These are phyloP conservation scores for Populus alba DNA, from an alignment of 345 rosid genomes.

Conservation along the genomic window DNA sequence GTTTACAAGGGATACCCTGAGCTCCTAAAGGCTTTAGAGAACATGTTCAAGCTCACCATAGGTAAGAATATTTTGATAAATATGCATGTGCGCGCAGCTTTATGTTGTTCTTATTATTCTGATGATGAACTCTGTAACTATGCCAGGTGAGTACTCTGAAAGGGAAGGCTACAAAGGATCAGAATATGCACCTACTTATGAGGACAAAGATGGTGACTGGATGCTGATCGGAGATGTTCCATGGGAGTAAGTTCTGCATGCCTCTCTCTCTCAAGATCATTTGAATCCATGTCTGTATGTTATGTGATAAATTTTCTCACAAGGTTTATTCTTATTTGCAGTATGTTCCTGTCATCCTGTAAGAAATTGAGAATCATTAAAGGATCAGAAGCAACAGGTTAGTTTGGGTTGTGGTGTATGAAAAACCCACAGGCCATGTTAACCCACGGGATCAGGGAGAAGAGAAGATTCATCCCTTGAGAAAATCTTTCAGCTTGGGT, in stretches of 20 bases:
- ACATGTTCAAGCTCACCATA: constrained; percentile 19
- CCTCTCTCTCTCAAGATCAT: too few species aligned
- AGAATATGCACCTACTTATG: constrained; percentile 22
- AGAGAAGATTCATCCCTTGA: background rate
- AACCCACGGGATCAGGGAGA: constrained; percentile 10
- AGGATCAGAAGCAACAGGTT: constrained; percentile 71
- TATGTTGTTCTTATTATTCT: background rate
- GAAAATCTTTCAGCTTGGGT: constrained; percentile 37
- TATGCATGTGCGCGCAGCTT: background rate
- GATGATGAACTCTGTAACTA: background rate
- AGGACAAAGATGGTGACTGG: constrained; percentile 29
- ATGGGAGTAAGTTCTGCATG: constrained; percentile 14
- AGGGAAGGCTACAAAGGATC: constrained; percentile 28
- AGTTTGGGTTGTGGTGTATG: constrained; percentile 53
- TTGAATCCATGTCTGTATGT: background rate
- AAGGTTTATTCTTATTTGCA: constrained; percentile 30
- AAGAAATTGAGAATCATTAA: constrained; percentile 85
- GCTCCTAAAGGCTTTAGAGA: constrained; percentile 15
- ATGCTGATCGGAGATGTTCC: constrained; percentile 28
- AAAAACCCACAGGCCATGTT: constrained; percentile 1
- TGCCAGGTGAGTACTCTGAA: constrained; percentile 17
- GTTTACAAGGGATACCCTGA: constrained; percentile 17
- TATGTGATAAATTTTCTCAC: background rate
- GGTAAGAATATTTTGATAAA: background rate
- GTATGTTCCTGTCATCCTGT: constrained; percentile 84